Evolutionary conservation across 2,329 filamentous ascomycete genomes (phyloP).

Genomic region (Xylariales sp.): DNA sequence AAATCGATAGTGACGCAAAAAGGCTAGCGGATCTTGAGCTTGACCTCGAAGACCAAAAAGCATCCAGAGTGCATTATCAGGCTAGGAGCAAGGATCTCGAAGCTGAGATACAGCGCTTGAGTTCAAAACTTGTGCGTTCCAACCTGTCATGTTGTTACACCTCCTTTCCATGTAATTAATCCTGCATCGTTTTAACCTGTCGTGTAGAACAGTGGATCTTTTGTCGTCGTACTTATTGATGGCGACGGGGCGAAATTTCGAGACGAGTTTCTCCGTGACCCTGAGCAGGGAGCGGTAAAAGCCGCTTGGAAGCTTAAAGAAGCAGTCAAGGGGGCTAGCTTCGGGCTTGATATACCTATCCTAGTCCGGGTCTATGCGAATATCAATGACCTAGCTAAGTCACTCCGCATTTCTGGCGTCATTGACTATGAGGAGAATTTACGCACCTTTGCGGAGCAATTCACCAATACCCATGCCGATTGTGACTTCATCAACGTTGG

Average conservation of each 20-base stretch:
- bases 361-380: slow-evolving; percentile 52
- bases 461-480: slow-evolving; percentile 51
- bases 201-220: slow-evolving; percentile 47
- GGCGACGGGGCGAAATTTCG: slow-evolving; percentile 52
- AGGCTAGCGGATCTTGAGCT: slow-evolving; percentile 46
- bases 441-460: slow-evolving; percentile 50
- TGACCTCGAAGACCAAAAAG: slow-evolving; percentile 48
- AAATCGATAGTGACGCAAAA: slow-evolving; percentile 42
- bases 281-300: slow-evolving; percentile 45
- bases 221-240: slow-evolving; percentile 51
- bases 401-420: slow-evolving; percentile 49
- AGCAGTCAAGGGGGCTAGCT: slow-evolving; percentile 46
- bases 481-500: slow-evolving; percentile 53
- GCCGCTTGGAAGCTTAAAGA: slow-evolving; percentile 50
- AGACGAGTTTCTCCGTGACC: slow-evolving; percentile 49
- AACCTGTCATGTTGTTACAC: slow-evolving; percentile 12
- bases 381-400: slow-evolving; percentile 50
- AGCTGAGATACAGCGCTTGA: slow-evolving; percentile 37
- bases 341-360: slow-evolving; percentile 48
- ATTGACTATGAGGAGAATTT: slow-evolving; percentile 50
- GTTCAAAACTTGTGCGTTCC: slow-evolving; percentile 45
- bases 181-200: slow-evolving; percentile 25
- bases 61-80: slow-evolving; percentile 45
- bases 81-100: slow-evolving; percentile 41
- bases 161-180: neutral